A percentile compares a stretch with the other conserved stretches of the same genome.
Conservation (phyloP, 768 basidiomycete genomes). For the Mrakia hoshinonis region DNA sequence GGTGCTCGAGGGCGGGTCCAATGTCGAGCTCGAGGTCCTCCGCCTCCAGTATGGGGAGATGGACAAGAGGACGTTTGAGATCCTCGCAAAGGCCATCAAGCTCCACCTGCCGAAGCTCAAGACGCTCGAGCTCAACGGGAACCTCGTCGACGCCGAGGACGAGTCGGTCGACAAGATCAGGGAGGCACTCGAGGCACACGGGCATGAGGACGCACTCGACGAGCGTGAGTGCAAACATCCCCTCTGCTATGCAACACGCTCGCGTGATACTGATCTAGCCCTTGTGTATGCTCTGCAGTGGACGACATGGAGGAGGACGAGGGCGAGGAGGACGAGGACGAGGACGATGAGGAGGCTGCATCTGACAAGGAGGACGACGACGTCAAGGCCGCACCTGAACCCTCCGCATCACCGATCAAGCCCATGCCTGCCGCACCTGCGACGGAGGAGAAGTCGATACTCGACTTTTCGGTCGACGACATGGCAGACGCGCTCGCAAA, state of each 20-base stretch:
- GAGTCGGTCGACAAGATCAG: slow-evolving; percentile 45
- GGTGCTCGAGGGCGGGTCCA: slow-evolving; percentile 59
- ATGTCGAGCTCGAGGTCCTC: slow-evolving; percentile 62
- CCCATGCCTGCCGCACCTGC: neutral
- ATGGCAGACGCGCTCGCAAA: slow-evolving; percentile 28
- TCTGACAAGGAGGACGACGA: slow-evolving; percentile 6
- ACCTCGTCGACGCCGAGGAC: slow-evolving; percentile 46
- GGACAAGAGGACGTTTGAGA: slow-evolving; percentile 56
- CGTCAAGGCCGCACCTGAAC: neutral
- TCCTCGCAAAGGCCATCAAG: slow-evolving; percentile 60
- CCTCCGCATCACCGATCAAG: neutral
- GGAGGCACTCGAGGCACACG: slow-evolving; percentile 43
- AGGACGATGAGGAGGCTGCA: slow-evolving; percentile 10
- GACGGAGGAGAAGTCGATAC: neutral
- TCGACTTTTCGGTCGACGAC: slow-evolving; percentile 27
- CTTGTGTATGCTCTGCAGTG: neutral
- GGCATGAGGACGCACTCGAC: slow-evolving; percentile 71
- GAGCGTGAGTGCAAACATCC: slow-evolving; percentile 47
- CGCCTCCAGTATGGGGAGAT: slow-evolving; percentile 90
- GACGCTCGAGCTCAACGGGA: slow-evolving; percentile 78
- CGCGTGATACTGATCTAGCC: neutral
- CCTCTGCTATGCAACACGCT: neutral
- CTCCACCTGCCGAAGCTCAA: slow-evolving; percentile 54
- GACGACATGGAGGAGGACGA: slow-evolving; percentile 32
- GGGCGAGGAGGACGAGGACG: slow-evolving; percentile 26